Percentiles rank a stretch among this genome's conserved stretches.
Conservation (phyloP, 1,139 yeast genomes). For the Geotrichum histeridarum region DNA sequence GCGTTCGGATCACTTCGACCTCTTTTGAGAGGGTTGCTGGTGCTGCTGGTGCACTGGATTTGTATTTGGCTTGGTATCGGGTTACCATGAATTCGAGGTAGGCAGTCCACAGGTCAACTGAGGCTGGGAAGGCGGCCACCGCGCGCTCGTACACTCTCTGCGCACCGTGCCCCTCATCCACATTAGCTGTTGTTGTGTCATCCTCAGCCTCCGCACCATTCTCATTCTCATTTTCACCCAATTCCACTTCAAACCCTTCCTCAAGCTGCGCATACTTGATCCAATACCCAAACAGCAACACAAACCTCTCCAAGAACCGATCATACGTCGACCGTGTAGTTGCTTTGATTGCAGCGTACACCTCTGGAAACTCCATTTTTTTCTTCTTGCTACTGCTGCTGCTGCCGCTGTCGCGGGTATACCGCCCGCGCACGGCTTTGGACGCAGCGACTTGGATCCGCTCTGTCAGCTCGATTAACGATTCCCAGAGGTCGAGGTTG, state of each 20-base stretch:
- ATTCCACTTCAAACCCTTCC: constrained; percentile 50
- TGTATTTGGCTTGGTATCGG: constrained; percentile 32
- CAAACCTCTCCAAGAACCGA: constrained; percentile 57
- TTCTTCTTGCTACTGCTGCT: background rate
- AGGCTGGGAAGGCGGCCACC: constrained; percentile 47
- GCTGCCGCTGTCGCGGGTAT: background rate
- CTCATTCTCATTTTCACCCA: constrained; percentile 44
- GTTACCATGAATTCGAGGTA: constrained; percentile 54
- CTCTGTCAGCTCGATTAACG: constrained; percentile 39
- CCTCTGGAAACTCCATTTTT: constrained; percentile 29
- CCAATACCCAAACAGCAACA: constrained; percentile 76
- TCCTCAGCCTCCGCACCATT: constrained; percentile 8
- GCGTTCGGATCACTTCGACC: constrained; percentile 22
- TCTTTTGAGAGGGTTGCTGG: background rate
- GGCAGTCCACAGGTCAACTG: constrained; percentile 68
- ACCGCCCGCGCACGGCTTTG: constrained; percentile 4
- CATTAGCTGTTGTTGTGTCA: background rate
- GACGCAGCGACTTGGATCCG: constrained; percentile 27
- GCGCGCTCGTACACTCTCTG: constrained; percentile 49
- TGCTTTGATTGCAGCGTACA: constrained; percentile 43
- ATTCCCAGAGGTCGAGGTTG: constrained; percentile 48
- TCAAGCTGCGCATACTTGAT: constrained; percentile 65
- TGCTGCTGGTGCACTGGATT: background rate
- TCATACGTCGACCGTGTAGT: constrained; percentile 49
- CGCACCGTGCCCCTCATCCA: too few species aligned